Evolutionary conservation across 352 stramenopile species (phyloP), one percentile per base, ranked within the genome.

Genomic region (Blastocystis sp.): DNA sequence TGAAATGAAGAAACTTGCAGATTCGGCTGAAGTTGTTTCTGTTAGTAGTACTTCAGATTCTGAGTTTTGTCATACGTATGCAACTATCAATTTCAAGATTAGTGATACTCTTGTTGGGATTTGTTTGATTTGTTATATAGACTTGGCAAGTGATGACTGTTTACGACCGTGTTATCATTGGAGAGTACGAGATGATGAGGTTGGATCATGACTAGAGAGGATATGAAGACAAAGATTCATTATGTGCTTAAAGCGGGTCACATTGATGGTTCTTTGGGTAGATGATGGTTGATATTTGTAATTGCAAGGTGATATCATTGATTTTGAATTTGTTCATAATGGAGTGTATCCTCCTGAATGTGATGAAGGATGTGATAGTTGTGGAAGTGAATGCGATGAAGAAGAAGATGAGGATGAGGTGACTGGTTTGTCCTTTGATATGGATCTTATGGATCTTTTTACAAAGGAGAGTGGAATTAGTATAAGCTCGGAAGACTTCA

Each of bases 371-470:
- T 11, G 71, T 21, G n/a, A 39, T 42, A 56, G 66, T 32, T 37
- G 27, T 16, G 35, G 32, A 37, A 39, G n/a, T 0, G 71, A 83
- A 32, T 37, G 66, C 21, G 29, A 65, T 12, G 71, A 66, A 16
- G 71, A 83, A n/a, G 71, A 67, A 16, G 71, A 65, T 21, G 49
- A 83, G 71, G 71, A 83, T 14, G 71, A 83, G 37, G 58, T 83
- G 11, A 32, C 32, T 37, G 52, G 24, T 14, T 49, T 83, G 7
- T 32, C 56, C 24, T 83, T 83, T 66, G 71, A 83, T 39, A 63
- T 83, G 71, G 71, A 83, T 27, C 32, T 83, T 21, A 83, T 83
- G 71, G 71, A 83, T 43, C 11, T 51, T 21, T 83, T 83, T 49
- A 83, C 71, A 12, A 83, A 83, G 71, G 71, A 83, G 19, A 65